Evolutionary conservation across 2,329 filamentous ascomycete genomes (phyloP).

Genomic region (Epichloe amarillans): DNA sequence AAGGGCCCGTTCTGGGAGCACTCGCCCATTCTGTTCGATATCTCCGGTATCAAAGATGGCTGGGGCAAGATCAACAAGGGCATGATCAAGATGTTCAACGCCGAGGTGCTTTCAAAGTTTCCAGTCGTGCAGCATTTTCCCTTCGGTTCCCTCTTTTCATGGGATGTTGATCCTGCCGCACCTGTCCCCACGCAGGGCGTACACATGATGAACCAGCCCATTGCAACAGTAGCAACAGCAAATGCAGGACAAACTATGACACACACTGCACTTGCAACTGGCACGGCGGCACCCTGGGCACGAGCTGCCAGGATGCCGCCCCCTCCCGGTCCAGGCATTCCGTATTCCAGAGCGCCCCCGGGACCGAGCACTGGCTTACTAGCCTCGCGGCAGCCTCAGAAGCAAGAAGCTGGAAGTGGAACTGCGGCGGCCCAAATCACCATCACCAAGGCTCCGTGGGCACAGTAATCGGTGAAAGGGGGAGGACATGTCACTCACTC

Average conservation of each 20-base stretch:
- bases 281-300: constrained; percentile 33
- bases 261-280: constrained; percentile 13
- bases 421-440: constrained; percentile 25
- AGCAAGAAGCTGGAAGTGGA: constrained; percentile 11
- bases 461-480: constrained; percentile 14
- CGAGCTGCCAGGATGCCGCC: constrained; percentile 26
- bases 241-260: constrained; percentile 7
- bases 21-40: constrained; percentile 85
- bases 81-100: constrained; percentile 99
- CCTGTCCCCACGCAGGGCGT: constrained; percentile 32
- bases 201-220: constrained; percentile 45
- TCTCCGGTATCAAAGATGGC: constrained; percentile 80
- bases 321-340: constrained; percentile 21
- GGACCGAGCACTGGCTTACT: constrained; percentile 16
- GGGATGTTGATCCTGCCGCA: constrained; percentile 55
- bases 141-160: constrained; percentile 69
- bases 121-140: constrained; percentile 96
- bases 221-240: background rate
- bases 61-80: constrained; percentile 99
- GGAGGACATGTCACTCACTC: background rate
- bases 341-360: constrained; percentile 24
- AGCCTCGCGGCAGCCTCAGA: constrained; percentile 11
- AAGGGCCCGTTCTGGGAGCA: constrained; percentile 95
- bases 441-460: constrained; percentile 35
- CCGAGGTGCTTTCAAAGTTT: constrained; percentile 91